These are phyloP conservation scores for Coemansia guatemalensis DNA, from an alignment of 192 early-diverging fungal species.

Conservation along the genomic window DNA sequence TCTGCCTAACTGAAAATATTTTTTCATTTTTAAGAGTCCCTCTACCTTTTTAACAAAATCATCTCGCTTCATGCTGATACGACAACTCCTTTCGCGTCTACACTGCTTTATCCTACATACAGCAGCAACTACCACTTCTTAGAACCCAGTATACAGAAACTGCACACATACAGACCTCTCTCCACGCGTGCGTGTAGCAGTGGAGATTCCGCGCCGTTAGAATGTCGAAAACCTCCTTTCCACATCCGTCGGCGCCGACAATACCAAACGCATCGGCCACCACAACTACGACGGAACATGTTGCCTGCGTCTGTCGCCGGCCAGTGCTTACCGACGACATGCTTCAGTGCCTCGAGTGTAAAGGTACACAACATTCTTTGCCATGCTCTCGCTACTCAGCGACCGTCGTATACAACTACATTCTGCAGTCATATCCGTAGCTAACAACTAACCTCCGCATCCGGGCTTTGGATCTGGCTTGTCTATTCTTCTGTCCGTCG, in stretches of 20 bases:
- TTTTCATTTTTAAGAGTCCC: no score
- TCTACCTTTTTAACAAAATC: no score
- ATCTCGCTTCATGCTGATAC: no score
- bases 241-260: constrained; percentile 52
- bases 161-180: no score
- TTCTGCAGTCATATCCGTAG: background rate
- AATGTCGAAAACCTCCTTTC: constrained; percentile 51
- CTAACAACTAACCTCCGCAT: background rate
- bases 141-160: no score
- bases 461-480: constrained; percentile 1
- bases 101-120: no score
- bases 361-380: constrained; percentile 16
- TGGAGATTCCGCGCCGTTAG: no score
- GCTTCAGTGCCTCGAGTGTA: constrained; percentile 29
- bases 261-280: constrained; percentile 24
- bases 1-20: no score
- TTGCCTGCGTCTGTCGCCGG: constrained; percentile 24
- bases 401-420: background rate
- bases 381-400: background rate
- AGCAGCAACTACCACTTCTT: no score
- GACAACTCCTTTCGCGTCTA: no score
- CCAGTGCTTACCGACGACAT: constrained; percentile 13
- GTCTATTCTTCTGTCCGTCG: background rate
- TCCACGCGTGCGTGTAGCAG: no score
- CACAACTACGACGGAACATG: constrained; percentile 1